Percentiles rank a stretch among this genome's conserved stretches.
Conservation (phyloP, 2,329 filamentous ascomycete species). For the Pseudogymnoascus sp. region DNA sequence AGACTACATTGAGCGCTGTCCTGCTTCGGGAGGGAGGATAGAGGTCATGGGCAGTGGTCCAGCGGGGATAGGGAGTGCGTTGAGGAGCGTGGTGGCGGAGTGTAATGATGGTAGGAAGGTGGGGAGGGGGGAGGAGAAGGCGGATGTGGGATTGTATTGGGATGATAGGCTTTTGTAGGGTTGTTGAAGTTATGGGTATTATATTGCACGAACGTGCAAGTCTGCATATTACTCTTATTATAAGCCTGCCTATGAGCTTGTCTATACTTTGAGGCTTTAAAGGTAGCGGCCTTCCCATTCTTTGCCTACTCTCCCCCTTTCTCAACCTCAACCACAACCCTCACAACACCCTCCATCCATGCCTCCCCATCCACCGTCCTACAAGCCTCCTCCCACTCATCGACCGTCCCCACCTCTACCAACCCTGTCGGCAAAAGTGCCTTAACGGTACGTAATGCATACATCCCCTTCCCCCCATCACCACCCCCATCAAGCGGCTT, state of each 20-base stretch:
- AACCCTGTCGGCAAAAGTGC: constrained; percentile 20
- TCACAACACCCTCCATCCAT: constrained; percentile 28
- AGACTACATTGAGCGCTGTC: constrained; percentile 40
- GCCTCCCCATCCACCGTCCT: constrained; percentile 18
- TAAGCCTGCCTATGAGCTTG: neutral
- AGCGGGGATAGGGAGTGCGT: constrained; percentile 48
- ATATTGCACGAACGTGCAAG: neutral
- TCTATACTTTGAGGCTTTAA: neutral
- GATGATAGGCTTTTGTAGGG: constrained; percentile 42
- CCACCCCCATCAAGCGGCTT: constrained; percentile 13
- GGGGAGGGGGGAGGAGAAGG: constrained; percentile 49
- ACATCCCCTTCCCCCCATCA: constrained; percentile 12
- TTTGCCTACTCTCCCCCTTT: neutral
- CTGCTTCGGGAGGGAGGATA: constrained; percentile 37
- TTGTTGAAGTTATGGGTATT: neutral
- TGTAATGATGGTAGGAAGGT: constrained; percentile 46
- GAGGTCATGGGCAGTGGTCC: constrained; percentile 55
- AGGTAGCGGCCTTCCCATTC: neutral
- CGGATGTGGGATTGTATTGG: constrained; percentile 48
- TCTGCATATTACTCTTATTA: neutral
- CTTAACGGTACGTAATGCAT: constrained; percentile 15
- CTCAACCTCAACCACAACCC: constrained; percentile 19
- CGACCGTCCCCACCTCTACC: constrained; percentile 20
- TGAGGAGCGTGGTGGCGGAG: constrained; percentile 45
- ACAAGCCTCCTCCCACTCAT: constrained; percentile 20